phyloP scores from a whole-genome alignment of 805 yeast species.

The Clavispora fructus region DNA sequence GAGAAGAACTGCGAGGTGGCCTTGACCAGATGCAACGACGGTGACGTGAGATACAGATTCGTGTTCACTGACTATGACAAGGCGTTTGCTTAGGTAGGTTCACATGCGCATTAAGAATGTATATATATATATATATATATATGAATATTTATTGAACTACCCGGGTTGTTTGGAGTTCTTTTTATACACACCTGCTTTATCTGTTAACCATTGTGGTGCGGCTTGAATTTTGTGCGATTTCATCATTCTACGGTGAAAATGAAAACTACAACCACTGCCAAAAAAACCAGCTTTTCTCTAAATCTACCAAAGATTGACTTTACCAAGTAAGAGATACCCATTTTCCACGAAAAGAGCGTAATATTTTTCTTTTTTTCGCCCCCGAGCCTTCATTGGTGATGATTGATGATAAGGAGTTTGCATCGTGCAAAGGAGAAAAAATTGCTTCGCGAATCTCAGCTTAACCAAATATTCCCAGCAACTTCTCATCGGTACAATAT shows the following conservation, averaged over 20 bases:
- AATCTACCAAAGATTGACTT: too few relatives aligned
- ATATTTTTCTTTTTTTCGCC: not conserved
- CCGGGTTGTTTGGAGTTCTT: not conserved
- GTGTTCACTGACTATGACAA: conserved; percentile 54
- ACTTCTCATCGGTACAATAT: not conserved
- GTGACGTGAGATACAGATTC: conserved; percentile 61
- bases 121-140: not conserved
- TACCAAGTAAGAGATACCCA: too few relatives aligned
- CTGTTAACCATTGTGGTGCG: not conserved
- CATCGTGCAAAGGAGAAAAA: not conserved
- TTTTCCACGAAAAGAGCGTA: too few relatives aligned
- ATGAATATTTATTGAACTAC: not conserved
- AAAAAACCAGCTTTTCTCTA: too few relatives aligned
- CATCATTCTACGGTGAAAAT: not conserved
- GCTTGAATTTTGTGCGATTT: not conserved
- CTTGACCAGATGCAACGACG: conserved; percentile 46
- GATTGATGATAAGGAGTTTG: not conserved
- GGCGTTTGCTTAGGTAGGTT: conserved; percentile 23
- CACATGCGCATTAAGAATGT: not conserved
- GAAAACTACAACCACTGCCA: not conserved
- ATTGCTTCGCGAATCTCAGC: not conserved
- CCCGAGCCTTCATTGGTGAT: not conserved
- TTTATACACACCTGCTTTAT: not conserved
- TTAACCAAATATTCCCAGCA: not conserved
- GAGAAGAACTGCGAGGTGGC: conserved; percentile 51